A percentile compares a stretch with the other conserved stretches of the same genome.
Evolutionary conservation across 176 grass and related monocot genomes (phyloP).

Genomic region (Rhipidocladum racemiflorum): DNA sequence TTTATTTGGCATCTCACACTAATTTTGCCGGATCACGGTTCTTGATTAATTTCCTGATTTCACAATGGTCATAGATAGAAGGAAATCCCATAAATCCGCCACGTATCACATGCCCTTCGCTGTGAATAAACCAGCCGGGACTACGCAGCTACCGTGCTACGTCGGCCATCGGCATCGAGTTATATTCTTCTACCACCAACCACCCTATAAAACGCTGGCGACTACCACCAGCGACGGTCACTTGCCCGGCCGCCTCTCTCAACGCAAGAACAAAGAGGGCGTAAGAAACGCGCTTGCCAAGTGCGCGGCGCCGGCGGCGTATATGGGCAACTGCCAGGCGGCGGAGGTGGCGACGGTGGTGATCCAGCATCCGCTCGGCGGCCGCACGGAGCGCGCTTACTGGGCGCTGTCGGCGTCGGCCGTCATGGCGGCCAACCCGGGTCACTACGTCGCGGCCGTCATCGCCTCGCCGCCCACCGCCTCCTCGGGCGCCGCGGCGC

Average conservation of each 20-base stretch:
- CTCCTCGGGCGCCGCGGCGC: neutral
- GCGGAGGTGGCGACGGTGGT: slow-evolving; percentile 74
- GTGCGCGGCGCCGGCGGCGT: neutral
- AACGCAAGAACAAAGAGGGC: neutral
- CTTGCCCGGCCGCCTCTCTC: neutral
- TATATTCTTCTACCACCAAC: neutral
- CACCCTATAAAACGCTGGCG: slow-evolving; percentile 32
- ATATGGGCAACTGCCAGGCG: slow-evolving; percentile 94
- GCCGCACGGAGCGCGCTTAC: slow-evolving; percentile 63
- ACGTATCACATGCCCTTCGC: neutral
- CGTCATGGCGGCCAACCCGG: slow-evolving; percentile 83
- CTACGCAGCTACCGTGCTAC: slow-evolving; percentile 27
- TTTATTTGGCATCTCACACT: neutral
- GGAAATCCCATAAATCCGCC: neutral
- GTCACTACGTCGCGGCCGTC: slow-evolving; percentile 86
- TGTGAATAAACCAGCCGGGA: neutral
- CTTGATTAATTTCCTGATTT: neutral
- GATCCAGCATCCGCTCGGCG: slow-evolving; percentile 72
- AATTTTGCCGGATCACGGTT: neutral
- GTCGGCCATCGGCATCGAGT: neutral
- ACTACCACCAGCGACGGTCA: slow-evolving; percentile 9
- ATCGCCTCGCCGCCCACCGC: slow-evolving; percentile 35
- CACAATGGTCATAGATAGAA: neutral
- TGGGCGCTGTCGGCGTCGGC: slow-evolving; percentile 56
- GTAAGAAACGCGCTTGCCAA: neutral